Evolutionary conservation across 495 filamentous ascomycete genomes (phyloP).

Genomic region (Staphylotrichum tortipilum): DNA sequence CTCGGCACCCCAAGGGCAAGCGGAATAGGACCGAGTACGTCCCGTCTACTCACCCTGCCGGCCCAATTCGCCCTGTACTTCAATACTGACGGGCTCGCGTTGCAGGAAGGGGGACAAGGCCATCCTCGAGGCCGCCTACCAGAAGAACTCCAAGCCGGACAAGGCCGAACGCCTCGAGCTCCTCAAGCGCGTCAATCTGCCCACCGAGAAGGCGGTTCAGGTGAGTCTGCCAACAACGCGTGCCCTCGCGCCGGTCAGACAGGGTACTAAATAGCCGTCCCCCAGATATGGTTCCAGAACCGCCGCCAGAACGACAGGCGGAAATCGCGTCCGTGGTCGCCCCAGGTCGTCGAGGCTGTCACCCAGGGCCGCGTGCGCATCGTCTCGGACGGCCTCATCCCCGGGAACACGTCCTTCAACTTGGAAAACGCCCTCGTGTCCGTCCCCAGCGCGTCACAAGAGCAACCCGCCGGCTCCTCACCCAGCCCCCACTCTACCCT

Average conservation of each 20-base stretch:
- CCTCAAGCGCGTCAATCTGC: constrained; percentile 69
- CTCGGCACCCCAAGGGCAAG: constrained; percentile 41
- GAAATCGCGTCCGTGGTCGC: constrained; percentile 77
- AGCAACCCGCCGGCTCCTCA: constrained; percentile 11
- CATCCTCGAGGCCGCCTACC: constrained; percentile 81
- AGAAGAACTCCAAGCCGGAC: constrained; percentile 81
- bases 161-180: constrained; percentile 79
- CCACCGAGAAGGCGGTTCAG: constrained; percentile 94
- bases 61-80: neutral
- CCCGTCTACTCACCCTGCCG: constrained; percentile 1
- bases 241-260: neutral
- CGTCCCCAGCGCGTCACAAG: constrained; percentile 12
- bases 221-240: constrained; percentile 45
- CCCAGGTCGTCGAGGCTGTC: constrained; percentile 65
- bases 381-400: constrained; percentile 31
- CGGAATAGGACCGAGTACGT: constrained; percentile 49
- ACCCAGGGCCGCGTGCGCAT: constrained; percentile 49
- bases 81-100: constrained; percentile 5
- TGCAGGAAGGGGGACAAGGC: constrained; percentile 79
- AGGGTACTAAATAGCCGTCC: neutral
- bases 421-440: constrained; percentile 9
- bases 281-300: constrained; percentile 98
- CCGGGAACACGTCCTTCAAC: constrained; percentile 24
- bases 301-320: constrained; percentile 87
- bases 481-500: constrained; percentile 8